Conservation (phyloP, 345 rosid genomes). For the Gossypium australe region DNA sequence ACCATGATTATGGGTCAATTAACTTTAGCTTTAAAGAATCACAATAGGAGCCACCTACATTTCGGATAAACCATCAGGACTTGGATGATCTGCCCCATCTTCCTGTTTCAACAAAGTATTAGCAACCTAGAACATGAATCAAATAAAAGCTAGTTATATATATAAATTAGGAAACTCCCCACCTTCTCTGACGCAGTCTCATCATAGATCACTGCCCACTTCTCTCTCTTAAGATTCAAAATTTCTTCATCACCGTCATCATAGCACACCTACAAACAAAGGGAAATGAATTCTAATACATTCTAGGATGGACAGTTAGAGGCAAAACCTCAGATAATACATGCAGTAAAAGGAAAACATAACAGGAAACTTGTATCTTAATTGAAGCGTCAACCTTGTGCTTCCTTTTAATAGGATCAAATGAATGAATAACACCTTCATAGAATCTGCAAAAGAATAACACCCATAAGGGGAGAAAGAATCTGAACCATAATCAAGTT, state of each 20-base stretch:
- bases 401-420: conserved; percentile 52
- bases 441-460: conserved; percentile 61
- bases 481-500: neutral
- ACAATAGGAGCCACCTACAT: conserved; percentile 39
- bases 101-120: conserved; percentile 41
- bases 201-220: conserved; percentile 42
- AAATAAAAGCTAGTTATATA: conserved; percentile 3
- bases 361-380: conserved; percentile 1
- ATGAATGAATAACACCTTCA: conserved; percentile 57
- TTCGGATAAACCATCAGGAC: conserved; percentile 48
- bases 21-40: neutral
- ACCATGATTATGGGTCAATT: neutral
- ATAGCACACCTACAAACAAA: conserved; percentile 53
- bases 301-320: neutral
- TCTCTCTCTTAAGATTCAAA: conserved; percentile 56
- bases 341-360: neutral
- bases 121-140: conserved; percentile 12
- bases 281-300: neutral
- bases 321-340: neutral
- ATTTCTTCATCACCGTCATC: conserved; percentile 73
- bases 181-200: conserved; percentile 48
- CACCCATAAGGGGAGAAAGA: conserved; percentile 11
- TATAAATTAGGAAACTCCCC: conserved; percentile 12
- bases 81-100: conserved; percentile 37
- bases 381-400: conserved; percentile 56